A percentile compares a stretch with the other conserved stretches of the same genome.
Evolutionary conservation across 2,329 filamentous ascomycete species (phyloP).

Genomic region (Alternaria conjuncta): DNA sequence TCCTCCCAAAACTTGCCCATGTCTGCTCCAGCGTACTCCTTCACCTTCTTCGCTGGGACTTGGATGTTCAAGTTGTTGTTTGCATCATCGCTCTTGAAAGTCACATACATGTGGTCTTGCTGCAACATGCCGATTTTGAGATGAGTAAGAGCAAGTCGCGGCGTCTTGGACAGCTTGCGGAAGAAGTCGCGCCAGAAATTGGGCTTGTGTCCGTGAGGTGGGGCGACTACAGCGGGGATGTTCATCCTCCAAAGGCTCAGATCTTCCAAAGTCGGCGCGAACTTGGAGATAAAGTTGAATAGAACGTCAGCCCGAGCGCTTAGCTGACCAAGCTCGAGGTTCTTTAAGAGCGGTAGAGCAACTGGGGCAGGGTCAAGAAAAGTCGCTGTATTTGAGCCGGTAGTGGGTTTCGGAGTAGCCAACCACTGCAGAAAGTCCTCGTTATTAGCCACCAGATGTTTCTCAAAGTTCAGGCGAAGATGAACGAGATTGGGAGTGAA

Average conservation of each 20-base stretch:
- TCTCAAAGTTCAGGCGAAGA: conserved; percentile 61
- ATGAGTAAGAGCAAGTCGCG: conserved; percentile 17
- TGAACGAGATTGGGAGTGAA: conserved; percentile 55
- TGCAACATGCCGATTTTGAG: conserved; percentile 26
- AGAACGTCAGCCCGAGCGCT: conserved; percentile 11
- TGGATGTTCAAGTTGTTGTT: neutral
- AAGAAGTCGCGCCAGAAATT: conserved; percentile 32
- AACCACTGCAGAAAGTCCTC: conserved; percentile 48
- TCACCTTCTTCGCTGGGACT: neutral
- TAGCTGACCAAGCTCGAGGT: conserved; percentile 34
- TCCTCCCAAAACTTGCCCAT: conserved; percentile 20
- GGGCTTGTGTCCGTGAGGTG: conserved; percentile 13
- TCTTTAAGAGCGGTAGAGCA: conserved; percentile 19
- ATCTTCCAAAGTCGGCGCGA: conserved; percentile 52
- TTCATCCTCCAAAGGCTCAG: conserved; percentile 58
- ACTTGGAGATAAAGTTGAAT: conserved; percentile 43
- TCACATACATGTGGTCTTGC: conserved; percentile 16
- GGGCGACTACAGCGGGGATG: conserved; percentile 12
- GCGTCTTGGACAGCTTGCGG: conserved; percentile 8
- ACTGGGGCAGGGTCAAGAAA: conserved; percentile 17
- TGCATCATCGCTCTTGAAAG: conserved; percentile 14
- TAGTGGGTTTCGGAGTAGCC: conserved; percentile 23
- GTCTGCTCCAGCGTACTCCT: conserved; percentile 19
- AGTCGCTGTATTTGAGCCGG: neutral
- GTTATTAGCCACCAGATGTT: conserved; percentile 19